Evolutionary conservation across 306 rosid species (phyloP).

Genomic region (Begonia loranthoides): DNA sequence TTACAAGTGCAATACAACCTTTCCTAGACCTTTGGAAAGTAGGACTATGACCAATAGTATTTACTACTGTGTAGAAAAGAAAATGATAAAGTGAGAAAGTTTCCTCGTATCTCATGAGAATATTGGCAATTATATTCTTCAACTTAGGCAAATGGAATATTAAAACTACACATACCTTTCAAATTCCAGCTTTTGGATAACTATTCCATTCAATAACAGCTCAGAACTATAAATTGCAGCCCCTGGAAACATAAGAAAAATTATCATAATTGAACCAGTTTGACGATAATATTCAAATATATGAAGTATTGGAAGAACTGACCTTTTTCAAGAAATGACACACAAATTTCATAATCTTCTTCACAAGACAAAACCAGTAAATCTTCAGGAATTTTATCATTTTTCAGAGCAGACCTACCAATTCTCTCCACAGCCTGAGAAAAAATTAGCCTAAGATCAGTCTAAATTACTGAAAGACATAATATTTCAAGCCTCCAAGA

Average conservation of each 20-base stretch:
- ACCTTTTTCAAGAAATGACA: conserved; percentile 88
- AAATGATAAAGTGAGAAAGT: not conserved
- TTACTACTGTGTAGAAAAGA: not conserved
- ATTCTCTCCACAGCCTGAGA: conserved; percentile 57
- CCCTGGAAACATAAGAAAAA: conserved; percentile 39
- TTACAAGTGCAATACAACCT: no score
- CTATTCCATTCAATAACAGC: conserved; percentile 82
- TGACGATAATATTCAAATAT: not conserved
- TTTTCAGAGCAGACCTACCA: conserved; percentile 44
- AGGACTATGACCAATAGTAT: not conserved
- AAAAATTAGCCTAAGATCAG: conserved; percentile 1
- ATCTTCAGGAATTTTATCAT: conserved; percentile 44
- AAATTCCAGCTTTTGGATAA: conserved; percentile 80
- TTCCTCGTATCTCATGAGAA: not conserved
- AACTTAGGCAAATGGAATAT: not conserved
- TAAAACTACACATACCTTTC: conserved; percentile 38
- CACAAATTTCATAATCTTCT: conserved; percentile 62
- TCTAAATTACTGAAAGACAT: not conserved
- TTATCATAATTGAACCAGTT: not conserved
- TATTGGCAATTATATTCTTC: not conserved
- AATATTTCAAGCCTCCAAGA: not conserved
- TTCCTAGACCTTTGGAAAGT: not conserved
- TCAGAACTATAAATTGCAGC: conserved; percentile 70
- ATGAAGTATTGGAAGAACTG: not conserved
- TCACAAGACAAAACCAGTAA: conserved; percentile 77